Evolutionary conservation across 257 asterid species (phyloP), one percentile per base, ranked within the genome.

Genomic region (Eustoma russellianum): DNA sequence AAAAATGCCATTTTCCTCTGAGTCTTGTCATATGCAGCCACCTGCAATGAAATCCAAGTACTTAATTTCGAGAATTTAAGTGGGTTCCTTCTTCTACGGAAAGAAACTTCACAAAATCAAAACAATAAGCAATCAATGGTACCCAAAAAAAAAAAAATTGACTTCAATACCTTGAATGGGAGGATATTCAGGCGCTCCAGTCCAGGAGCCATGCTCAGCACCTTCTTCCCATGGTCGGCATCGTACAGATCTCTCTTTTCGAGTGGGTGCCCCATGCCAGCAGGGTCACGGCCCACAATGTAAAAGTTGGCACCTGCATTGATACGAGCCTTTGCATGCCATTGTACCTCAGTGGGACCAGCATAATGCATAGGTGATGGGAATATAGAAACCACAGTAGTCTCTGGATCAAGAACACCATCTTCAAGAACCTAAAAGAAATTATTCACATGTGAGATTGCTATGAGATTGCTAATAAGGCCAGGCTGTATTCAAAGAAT

Each of bases 351-450:
- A 12, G 97, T 90, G 1, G 97, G 97, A 2, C 97, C 96, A 13
- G 98, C 98, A 45, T 90, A 90, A 77, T 81, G 96, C 98, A 90
- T 90, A 4, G 98, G 94, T 0, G 98, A 90, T 13, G 98, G 98
- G 70, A 90, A 86, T 76, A 90, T 86, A 19, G 98, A 83, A 16
- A 90, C 96, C 8, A 90, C 91, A 1, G 98, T 81, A 7, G 96
- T 90, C 65, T 83, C 91, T 7, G 98, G 94, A 71, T 89, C 97
- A 45, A 86, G 80, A 33, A 89, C 88, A 16, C 95, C 93, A 69
- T 81, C 97, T 74, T 86, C 94, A 5, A 88, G 95, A 52, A 86
- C 97, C 97, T 88, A 46, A 38, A 59, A 41, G 17, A 16, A 41
- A 0, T 16, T 4, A 16, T 13, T 41, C 4, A 14, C 53, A 33